These are phyloP conservation scores for Phyllosticta citribraziliensis DNA, from an alignment of 2,329 filamentous ascomycete genomes.

Conservation along the genomic window DNA sequence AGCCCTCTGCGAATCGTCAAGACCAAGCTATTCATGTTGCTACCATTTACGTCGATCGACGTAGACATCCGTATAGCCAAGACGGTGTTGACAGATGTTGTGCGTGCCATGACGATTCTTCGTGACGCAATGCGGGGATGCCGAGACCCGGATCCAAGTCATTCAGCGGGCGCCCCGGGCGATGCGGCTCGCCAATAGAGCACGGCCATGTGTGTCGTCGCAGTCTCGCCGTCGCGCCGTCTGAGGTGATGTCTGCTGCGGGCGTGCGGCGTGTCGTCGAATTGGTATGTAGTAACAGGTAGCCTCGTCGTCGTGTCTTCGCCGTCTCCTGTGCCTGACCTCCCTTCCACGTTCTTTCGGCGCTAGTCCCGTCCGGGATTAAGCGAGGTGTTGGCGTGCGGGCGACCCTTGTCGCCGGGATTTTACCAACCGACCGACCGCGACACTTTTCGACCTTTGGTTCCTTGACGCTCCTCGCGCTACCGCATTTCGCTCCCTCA, in stretches of 20 bases:
- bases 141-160: not conserved
- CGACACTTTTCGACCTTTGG: not conserved
- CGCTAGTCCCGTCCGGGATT: too few species aligned
- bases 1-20: not conserved
- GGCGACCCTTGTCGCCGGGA: too few species aligned
- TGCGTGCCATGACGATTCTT: not conserved
- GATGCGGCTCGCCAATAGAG: not conserved
- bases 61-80: not conserved
- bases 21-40: not conserved
- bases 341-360: not conserved
- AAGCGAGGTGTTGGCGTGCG: too few species aligned
- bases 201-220: not conserved
- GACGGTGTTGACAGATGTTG: not conserved
- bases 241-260: not conserved
- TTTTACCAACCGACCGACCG: too few species aligned
- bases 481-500: not conserved
- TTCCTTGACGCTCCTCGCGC: not conserved
- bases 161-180: not conserved
- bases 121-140: not conserved
- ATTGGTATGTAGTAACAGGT: not conserved
- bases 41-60: not conserved
- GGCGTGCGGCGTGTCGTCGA: not conserved
- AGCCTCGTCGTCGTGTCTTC: not conserved
- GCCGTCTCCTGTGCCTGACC: not conserved
- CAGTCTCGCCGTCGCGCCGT: too few species aligned